These are phyloP conservation scores for Phytophthora vignae DNA, from an alignment of 352 stramenopile species.

Conservation along the genomic window DNA sequence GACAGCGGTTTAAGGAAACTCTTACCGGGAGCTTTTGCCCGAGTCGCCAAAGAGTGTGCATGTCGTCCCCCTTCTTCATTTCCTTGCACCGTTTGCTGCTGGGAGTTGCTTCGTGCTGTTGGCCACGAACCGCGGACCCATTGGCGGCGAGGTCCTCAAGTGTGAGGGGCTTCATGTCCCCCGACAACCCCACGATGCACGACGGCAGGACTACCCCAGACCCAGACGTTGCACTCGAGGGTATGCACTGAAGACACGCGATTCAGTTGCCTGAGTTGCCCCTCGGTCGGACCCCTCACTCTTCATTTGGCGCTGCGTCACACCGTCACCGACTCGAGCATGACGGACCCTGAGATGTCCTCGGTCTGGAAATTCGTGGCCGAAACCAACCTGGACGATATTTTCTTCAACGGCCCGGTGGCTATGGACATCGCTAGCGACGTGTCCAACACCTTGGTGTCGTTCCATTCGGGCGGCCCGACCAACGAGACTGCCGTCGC, in stretches of 20 bases:
- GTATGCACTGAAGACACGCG: neutral
- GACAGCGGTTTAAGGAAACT: too few species aligned
- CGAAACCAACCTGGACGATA: slow-evolving; percentile 13
- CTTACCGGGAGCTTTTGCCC: neutral
- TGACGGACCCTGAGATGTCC: slow-evolving; percentile 16
- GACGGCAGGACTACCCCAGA: neutral
- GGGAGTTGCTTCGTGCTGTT: slow-evolving; percentile 1
- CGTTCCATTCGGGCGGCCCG: neutral
- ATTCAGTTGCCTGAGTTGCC: neutral
- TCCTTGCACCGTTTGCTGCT: slow-evolving; percentile 5
- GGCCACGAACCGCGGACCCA: neutral
- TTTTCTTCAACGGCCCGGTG: neutral
- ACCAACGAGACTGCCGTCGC: neutral
- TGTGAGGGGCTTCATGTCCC: neutral
- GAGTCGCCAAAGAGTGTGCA: neutral
- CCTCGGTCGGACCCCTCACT: slow-evolving; percentile 4
- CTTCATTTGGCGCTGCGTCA: slow-evolving; percentile 5
- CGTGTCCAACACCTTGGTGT: neutral
- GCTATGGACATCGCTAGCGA: neutral
- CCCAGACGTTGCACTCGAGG: neutral
- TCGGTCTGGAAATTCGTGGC: slow-evolving; percentile 24
- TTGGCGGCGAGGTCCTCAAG: neutral
- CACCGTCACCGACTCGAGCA: slow-evolving; percentile 1
- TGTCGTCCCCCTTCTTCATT: neutral
- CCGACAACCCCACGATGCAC: slow-evolving; percentile 22